A percentile compares a stretch with the other conserved stretches of the same genome.
Conservation (phyloP, 2,329 filamentous ascomycete species). For the Pseudocercospora ulei region DNA sequence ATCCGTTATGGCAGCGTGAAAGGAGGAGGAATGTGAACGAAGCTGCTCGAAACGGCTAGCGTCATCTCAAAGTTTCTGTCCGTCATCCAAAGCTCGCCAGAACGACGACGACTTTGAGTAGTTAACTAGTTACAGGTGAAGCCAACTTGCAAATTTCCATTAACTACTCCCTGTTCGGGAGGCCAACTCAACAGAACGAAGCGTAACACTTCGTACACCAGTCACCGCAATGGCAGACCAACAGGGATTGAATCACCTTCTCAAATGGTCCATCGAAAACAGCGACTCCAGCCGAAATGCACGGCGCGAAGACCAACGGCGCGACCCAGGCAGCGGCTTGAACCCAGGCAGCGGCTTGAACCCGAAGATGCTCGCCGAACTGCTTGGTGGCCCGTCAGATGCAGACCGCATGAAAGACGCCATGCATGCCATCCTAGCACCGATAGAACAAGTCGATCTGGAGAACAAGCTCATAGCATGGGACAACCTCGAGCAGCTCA, state of each 20-base stretch:
- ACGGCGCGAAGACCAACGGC: slow-evolving; percentile 29
- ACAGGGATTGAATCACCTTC: slow-evolving; percentile 56
- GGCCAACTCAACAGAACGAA: background rate
- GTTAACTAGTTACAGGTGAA: too few relatives aligned
- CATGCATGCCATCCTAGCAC: slow-evolving; percentile 63
- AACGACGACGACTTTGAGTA: slow-evolving; percentile 6
- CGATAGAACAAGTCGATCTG: slow-evolving; percentile 49
- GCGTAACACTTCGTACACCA: background rate
- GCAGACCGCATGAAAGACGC: slow-evolving; percentile 82
- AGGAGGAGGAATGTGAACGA: slow-evolving; percentile 17
- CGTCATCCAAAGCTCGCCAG: slow-evolving; percentile 2
- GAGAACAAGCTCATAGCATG: slow-evolving; percentile 75
- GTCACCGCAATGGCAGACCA: slow-evolving; percentile 21
- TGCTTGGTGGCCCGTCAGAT: slow-evolving; percentile 78
- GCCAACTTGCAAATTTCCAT: slow-evolving; percentile 8
- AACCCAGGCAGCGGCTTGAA: slow-evolving; percentile 46
- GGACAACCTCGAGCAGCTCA: slow-evolving; percentile 88
- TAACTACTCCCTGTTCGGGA: background rate
- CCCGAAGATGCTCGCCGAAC: slow-evolving; percentile 59
- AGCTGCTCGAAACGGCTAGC: slow-evolving; percentile 21
- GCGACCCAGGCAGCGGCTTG: slow-evolving; percentile 35
- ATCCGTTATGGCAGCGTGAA: too few relatives aligned
- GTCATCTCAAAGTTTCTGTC: slow-evolving; percentile 12
- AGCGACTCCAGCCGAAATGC: slow-evolving; percentile 40
- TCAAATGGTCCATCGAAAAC: slow-evolving; percentile 68